A percentile compares a stretch with the other conserved stretches of the same genome.
phyloP scores from a whole-genome alignment of 2,329 filamentous ascomycete species.

The Sporothrix curviconia region DNA sequence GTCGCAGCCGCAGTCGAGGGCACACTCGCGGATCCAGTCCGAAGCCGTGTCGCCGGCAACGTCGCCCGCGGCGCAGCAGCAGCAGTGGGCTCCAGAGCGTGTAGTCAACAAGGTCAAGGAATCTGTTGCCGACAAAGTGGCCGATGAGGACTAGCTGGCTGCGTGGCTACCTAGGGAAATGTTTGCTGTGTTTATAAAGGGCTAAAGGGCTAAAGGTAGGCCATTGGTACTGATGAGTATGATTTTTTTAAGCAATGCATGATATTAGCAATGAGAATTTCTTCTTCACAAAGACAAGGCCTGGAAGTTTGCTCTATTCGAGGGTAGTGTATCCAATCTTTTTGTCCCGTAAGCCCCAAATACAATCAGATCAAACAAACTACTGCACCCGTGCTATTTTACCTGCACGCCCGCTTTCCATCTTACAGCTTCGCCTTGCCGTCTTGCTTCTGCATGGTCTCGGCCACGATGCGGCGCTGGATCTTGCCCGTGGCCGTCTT shows the following conservation, averaged over 20 bases:
- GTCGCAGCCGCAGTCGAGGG: conserved; percentile 12
- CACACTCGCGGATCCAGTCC: conserved; percentile 14
- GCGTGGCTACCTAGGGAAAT: not conserved
- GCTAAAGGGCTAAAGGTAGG: too few species aligned
- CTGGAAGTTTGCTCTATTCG: too few species aligned
- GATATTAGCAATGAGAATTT: too few species aligned
- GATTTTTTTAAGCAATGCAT: too few species aligned
- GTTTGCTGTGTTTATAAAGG: not conserved
- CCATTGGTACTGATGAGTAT: too few species aligned
- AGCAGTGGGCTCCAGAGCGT: conserved; percentile 37
- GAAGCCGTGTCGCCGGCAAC: conserved; percentile 5
- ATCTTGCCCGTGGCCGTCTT: conserved; percentile 93
- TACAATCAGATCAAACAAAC: too few species aligned
- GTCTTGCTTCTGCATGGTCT: conserved; percentile 71
- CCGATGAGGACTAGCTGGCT: conserved; percentile 41
- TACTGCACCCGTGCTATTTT: too few species aligned
- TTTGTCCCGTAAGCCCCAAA: too few species aligned
- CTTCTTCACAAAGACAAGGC: too few species aligned
- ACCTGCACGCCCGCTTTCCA: too few species aligned
- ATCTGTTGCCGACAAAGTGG: conserved; percentile 46
- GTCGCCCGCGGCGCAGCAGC: conserved; percentile 9
- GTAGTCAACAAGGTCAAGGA: conserved; percentile 45
- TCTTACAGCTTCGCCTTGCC: conserved; percentile 47
- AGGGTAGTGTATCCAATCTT: not conserved
- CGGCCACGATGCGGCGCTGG: conserved; percentile 77